Evolutionary conservation across 495 filamentous ascomycete species (phyloP).

Genomic region (Staphylotrichum tortipilum): DNA sequence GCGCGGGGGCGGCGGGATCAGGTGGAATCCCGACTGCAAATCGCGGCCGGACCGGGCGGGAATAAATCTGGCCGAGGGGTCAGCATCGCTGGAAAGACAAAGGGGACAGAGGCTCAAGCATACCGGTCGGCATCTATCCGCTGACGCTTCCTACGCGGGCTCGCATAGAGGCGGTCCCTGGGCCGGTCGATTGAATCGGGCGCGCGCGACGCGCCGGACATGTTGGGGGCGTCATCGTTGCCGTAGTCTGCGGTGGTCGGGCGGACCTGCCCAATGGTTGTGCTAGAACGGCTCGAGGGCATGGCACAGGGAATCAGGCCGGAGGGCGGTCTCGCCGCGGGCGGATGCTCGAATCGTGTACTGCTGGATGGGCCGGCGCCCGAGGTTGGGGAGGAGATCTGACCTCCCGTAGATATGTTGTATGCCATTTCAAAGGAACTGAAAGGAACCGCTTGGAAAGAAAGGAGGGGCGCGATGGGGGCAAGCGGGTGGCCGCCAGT

Average conservation of each 20-base stretch:
- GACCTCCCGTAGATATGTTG: too few relatives aligned
- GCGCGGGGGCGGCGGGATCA: constrained; percentile 82
- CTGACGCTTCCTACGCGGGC: constrained; percentile 79
- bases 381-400: too few relatives aligned
- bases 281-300: not conserved
- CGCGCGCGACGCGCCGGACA: constrained; percentile 24
- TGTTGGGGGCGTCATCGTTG: not conserved
- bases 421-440: not conserved
- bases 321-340: not conserved
- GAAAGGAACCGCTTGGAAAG: not conserved
- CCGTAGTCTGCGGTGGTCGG: not conserved
- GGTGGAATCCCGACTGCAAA: constrained; percentile 78
- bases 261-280: not conserved
- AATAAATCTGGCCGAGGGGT: constrained; percentile 63
- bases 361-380: too few relatives aligned
- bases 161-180: constrained; percentile 63
- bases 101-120: constrained; percentile 7
- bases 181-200: constrained; percentile 35
- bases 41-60: constrained; percentile 91
- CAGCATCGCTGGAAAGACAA: constrained; percentile 12
- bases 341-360: not conserved
- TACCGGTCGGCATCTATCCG: constrained; percentile 77
- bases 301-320: not conserved
- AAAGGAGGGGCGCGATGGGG: too few relatives aligned
- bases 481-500: too few relatives aligned